These are phyloP conservation scores for Fusarium vanettenii DNA, from an alignment of 2,329 filamentous ascomycete genomes.

Conservation along the genomic window DNA sequence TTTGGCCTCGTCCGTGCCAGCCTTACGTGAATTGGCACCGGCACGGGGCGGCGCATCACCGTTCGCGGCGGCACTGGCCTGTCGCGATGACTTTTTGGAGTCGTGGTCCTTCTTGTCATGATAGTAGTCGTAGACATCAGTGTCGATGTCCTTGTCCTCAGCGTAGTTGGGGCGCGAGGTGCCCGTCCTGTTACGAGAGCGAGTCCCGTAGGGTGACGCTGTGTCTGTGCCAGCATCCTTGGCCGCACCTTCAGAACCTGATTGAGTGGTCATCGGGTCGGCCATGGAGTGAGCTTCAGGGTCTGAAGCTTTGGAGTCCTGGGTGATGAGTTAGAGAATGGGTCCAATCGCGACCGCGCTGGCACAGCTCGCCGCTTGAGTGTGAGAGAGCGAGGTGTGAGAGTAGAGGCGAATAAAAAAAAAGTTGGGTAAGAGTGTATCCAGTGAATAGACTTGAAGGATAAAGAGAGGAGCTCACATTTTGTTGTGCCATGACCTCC, in stretches of 20 bases:
- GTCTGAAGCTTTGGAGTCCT: slow-evolving; percentile 52
- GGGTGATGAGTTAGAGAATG: slow-evolving; percentile 35
- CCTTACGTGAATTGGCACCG: slow-evolving; percentile 55
- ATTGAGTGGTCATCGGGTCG: slow-evolving; percentile 60
- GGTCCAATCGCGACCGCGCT: slow-evolving; percentile 35
- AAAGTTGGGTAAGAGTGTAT: slow-evolving; percentile 12
- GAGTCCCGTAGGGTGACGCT: slow-evolving; percentile 86
- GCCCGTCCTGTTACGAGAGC: slow-evolving; percentile 88
- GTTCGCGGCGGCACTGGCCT: slow-evolving; percentile 54
- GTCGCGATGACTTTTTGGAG: slow-evolving; percentile 66
- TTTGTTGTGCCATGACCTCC: slow-evolving; percentile 54
- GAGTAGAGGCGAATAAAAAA: slow-evolving; percentile 21
- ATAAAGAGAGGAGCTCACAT: slow-evolving; percentile 45
- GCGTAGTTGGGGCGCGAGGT: slow-evolving; percentile 91
- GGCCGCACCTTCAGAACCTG: slow-evolving; percentile 57
- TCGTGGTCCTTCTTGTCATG: slow-evolving; percentile 67
- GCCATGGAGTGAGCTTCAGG: slow-evolving; percentile 48
- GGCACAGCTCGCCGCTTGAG: slow-evolving; percentile 25
- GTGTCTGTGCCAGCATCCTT: slow-evolving; percentile 64
- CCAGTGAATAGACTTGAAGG: slow-evolving; percentile 31
- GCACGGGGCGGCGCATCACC: slow-evolving; percentile 49
- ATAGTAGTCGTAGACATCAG: slow-evolving; percentile 81
- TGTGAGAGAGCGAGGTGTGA: slow-evolving; percentile 18
- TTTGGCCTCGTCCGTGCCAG: slow-evolving; percentile 55
- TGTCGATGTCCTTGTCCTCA: slow-evolving; percentile 90